Evolutionary conservation across 257 asterid species (phyloP), one percentile per base, ranked within the genome.

Genomic region (Nicotiana tabacum): DNA sequence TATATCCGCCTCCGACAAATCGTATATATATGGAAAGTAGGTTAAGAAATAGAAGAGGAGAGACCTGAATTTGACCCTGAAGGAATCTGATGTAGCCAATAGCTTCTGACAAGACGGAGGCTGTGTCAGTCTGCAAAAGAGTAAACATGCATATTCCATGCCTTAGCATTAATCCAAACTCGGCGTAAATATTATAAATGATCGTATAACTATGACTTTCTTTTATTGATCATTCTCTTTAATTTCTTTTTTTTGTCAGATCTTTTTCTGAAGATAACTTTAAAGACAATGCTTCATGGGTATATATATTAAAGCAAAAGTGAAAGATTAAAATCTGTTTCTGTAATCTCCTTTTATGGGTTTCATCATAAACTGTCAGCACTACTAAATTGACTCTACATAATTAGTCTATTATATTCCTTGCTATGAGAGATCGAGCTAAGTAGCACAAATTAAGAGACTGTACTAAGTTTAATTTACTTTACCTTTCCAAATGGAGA

Each of bases 71-170:
- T 84, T 92, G 98, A 53, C 87, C 89, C 55, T 93, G 98, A 85
- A 93, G 97, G 97, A 93, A 91, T 93, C 96, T 90, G 90, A 95
- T 95, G 90, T 89, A 92, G 62, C 94, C 98, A 85, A 93, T 93
- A 87, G 97, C 93, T 85, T 95, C 98, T 90, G 97, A 95, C 93
- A 95, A 89, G 82, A 95, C 98, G 84, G 98, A 95, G 84, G 98
- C 98, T 65, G 98, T 95, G 90, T 95, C 98, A 93, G 98, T 95
- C 98, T 95, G 98, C 91, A 95, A 93, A 95, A 89, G 93, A 85
- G 88, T 43, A 83, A 82, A 89, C 85, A 90, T 58, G 30, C 30
- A 72, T 51, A 76, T 51, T 4, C 29, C 80, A 76, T 76, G 80
- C 80, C 27, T 76, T 13, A 53, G 17, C 18, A 77, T 83, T 83